These are phyloP conservation scores for Flueggea neowawraea DNA, from an alignment of 441 rosid genomes.

Conservation along the genomic window DNA sequence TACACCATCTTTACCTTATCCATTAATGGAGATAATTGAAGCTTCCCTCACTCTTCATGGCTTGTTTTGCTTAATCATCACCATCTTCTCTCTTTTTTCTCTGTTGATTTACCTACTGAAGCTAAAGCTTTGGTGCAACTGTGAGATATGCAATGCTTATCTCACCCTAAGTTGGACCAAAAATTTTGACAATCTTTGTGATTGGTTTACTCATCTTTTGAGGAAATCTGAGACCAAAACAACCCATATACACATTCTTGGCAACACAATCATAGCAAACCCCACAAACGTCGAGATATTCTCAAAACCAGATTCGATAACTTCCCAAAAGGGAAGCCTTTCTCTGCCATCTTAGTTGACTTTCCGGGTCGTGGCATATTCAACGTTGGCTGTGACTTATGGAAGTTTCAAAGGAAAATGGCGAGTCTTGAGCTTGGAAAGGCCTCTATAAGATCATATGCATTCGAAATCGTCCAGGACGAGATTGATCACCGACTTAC, in stretches of 20 bases:
- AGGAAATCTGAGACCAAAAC: slow-evolving; percentile 48
- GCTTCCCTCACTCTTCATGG: too few relatives aligned
- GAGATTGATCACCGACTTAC: slow-evolving; percentile 39
- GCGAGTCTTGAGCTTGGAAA: slow-evolving; percentile 24
- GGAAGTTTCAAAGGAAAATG: slow-evolving; percentile 42
- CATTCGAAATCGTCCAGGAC: slow-evolving; percentile 39
- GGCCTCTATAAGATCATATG: slow-evolving; percentile 28
- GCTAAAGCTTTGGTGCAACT: slow-evolving; percentile 31
- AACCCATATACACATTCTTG: slow-evolving; percentile 49
- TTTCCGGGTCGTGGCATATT: slow-evolving; percentile 57
- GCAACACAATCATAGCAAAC: slow-evolving; percentile 57
- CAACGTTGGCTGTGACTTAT: slow-evolving; percentile 40
- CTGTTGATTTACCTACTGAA: too few relatives aligned
- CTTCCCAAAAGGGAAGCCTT: slow-evolving; percentile 49
- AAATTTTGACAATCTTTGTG: slow-evolving; percentile 41
- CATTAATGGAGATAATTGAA: too few relatives aligned
- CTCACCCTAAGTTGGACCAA: slow-evolving; percentile 37
- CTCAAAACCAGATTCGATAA: slow-evolving; percentile 50
- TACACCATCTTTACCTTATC: too few relatives aligned
- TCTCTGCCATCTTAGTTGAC: slow-evolving; percentile 43
- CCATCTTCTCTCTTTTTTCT: too few relatives aligned
- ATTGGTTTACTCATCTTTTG: slow-evolving; percentile 68
- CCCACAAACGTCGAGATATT: slow-evolving; percentile 63
- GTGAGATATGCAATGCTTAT: slow-evolving; percentile 41
- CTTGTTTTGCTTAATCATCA: too few relatives aligned